Evolutionary conservation across 2,329 filamentous ascomycete genomes (phyloP).

Genomic region (Clarireedia homoeocarpa): DNA sequence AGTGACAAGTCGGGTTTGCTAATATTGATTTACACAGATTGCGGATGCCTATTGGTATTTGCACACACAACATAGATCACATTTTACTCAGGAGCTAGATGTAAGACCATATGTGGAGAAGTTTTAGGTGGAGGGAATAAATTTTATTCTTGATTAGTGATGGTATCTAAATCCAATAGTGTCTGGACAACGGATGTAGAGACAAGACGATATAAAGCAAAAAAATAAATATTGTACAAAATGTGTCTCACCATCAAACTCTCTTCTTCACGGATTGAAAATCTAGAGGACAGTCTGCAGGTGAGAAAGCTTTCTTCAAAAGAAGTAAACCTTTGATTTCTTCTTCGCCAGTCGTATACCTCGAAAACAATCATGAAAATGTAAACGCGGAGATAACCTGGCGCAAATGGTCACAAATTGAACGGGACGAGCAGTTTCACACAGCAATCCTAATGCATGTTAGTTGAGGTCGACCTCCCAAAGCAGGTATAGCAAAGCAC

Average conservation of each 20-base stretch:
- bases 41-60: constrained; percentile 73
- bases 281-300: constrained; percentile 72
- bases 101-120: constrained; percentile 76
- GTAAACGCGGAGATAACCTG: constrained; percentile 82
- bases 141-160: neutral
- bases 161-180: too few species aligned
- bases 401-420: constrained; percentile 39
- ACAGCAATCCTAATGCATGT: constrained; percentile 10
- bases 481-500: constrained; percentile 29
- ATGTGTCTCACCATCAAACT: constrained; percentile 84
- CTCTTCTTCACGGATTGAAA: constrained; percentile 52
- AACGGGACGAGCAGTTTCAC: neutral
- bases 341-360: constrained; percentile 94
- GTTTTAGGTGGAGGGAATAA: constrained; percentile 32
- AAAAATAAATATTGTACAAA: neutral
- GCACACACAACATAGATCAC: constrained; percentile 70
- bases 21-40: constrained; percentile 48
- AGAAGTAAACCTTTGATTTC: constrained; percentile 43
- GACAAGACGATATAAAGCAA: neutral
- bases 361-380: constrained; percentile 62
- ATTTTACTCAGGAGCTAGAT: constrained; percentile 78
- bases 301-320: constrained; percentile 48
- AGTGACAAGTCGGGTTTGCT: neutral
- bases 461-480: constrained; percentile 24
- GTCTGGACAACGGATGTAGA: too few species aligned